A percentile compares a stretch with the other conserved stretches of the same genome.
These are phyloP conservation scores for Urostyla sp. DNA, from an alignment of 73 alveolate genomes.

Conservation along the genomic window DNA sequence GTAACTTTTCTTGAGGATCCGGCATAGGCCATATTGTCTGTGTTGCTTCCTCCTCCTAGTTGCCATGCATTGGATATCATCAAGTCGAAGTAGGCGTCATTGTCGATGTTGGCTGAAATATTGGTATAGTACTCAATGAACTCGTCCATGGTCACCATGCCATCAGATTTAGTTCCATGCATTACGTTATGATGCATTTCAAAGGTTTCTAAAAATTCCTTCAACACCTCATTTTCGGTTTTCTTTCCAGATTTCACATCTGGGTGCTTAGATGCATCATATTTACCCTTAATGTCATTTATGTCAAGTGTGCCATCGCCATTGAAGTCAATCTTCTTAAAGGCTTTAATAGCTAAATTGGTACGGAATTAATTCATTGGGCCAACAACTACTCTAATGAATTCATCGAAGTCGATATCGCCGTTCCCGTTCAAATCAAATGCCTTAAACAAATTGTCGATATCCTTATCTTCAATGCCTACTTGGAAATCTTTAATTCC, in stretches of 20 bases:
- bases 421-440: conserved; percentile 86
- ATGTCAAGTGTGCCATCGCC: conserved; percentile 84
- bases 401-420: conserved; percentile 81
- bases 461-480: conserved; percentile 72
- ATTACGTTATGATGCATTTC: conserved; percentile 79
- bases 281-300: conserved; percentile 70
- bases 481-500: conserved; percentile 85
- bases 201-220: conserved; percentile 82
- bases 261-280: conserved; percentile 82
- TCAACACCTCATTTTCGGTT: conserved; percentile 79
- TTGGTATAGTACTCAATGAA: conserved; percentile 81
- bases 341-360: conserved; percentile 76
- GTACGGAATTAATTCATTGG: conserved; percentile 84
- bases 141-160: conserved; percentile 77
- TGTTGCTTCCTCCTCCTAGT: conserved; percentile 58
- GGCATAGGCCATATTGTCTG: conserved; percentile 70
- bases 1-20: conserved; percentile 65
- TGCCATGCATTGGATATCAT: conserved; percentile 86
- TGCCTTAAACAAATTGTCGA: conserved; percentile 72
- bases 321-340: conserved; percentile 84
- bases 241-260: conserved; percentile 84
- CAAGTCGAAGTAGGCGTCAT: conserved; percentile 87
- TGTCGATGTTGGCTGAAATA: conserved; percentile 69
- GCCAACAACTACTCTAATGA: conserved; percentile 85
- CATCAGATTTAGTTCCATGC: conserved; percentile 73